Conservation (phyloP, 2,329 filamentous ascomycete genomes). For the Stachybotrys echinatus region DNA sequence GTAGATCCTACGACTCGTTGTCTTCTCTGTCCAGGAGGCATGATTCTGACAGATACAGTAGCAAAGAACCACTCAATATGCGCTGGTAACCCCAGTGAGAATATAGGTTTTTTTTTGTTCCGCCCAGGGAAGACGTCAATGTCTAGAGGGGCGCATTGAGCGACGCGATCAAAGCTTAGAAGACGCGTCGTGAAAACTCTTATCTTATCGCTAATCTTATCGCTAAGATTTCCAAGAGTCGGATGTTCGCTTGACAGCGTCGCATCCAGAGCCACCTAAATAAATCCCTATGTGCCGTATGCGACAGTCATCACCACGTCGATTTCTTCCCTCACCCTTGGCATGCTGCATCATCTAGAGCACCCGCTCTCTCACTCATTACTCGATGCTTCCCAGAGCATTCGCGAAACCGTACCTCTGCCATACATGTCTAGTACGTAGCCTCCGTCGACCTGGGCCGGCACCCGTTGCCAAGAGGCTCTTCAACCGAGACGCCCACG, state of each 20-base stretch:
- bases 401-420: slow-evolving; percentile 25
- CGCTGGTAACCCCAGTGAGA: too few relatives aligned
- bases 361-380: neutral
- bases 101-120: too few relatives aligned
- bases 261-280: neutral
- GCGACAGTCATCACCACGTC: neutral
- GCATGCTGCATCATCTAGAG: neutral
- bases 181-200: slow-evolving; percentile 13
- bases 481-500: neutral
- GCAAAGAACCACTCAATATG: neutral
- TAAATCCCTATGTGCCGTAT: neutral
- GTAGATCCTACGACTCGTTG: slow-evolving; percentile 22
- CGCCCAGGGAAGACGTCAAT: too few relatives aligned
- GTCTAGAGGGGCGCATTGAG: too few relatives aligned
- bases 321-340: neutral
- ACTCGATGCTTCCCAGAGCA: slow-evolving; percentile 30
- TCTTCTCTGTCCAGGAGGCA: slow-evolving; percentile 26
- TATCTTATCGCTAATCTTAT: slow-evolving; percentile 15
- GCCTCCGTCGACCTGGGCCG: slow-evolving; percentile 10
- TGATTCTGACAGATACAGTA: slow-evolving; percentile 6
- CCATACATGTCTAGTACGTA: slow-evolving; percentile 25
- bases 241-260: neutral
- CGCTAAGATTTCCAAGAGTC: neutral
- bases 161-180: neutral
- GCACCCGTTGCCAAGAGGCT: neutral